Evolutionary conservation across 2,329 filamentous ascomycete genomes (phyloP), one percentile per base, ranked within the genome.

Genomic region (Leptographium flavum): DNA sequence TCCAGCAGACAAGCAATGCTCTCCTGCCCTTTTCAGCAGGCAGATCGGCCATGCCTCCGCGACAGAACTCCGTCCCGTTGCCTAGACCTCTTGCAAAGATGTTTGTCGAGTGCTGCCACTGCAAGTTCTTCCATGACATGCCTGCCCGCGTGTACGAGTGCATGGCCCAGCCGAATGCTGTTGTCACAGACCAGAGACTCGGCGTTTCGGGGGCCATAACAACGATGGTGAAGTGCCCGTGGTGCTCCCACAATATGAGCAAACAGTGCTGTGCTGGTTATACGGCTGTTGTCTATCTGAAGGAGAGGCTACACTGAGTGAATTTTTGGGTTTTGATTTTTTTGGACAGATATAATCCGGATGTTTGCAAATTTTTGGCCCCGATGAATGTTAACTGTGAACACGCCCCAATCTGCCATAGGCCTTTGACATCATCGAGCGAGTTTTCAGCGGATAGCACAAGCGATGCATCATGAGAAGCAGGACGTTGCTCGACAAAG

Each of bases 161-260:
- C 56, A 80, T 81, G 75, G 70, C 71, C 5, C 71, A 71, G 50
- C 74, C 75, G 0, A 69, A 76, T 39, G 67, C 67, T 4, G 61
- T 76, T 13, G 64, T 79, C 13, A 67, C 69, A 44, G 70, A 73
- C 41, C 65, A 65, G 45, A 59, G 61, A 27, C 59, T 69, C 6
- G 73, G 73, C 1, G 73, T 76, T 37, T 68, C 68, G 36, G 74
- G 74, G 1, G 63, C 70, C 7, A 68, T 79, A 38, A 75, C 70
- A 9, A 79, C 77, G 51, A 74, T 70, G 55, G 74, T 82, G 23
- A 74, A 72, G 52, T 85, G 81, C 57, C 79, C 79, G 9, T 85
- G 81, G 81, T 86, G 81, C 57, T 66, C 67, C 37, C 81, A 86
- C 61, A 71, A 73, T 42, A 84, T 86, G 80, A 79, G 68, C 52